Conservation (phyloP, 805 yeast species). For the Hyphopichia homilentoma region DNA sequence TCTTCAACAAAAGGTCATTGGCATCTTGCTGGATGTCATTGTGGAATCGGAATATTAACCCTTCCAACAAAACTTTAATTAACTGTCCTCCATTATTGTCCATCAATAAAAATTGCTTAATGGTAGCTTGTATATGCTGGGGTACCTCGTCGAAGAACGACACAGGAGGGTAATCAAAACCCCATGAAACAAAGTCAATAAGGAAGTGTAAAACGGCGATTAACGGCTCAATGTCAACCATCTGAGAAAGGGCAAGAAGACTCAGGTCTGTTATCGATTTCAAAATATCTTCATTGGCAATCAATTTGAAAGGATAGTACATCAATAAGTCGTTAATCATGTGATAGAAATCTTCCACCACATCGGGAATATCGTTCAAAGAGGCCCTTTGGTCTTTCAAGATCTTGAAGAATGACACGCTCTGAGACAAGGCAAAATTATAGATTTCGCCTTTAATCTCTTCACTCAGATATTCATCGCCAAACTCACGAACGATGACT, state of each 20-base stretch:
- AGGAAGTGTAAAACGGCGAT: constrained; percentile 68
- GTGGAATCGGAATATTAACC: constrained; percentile 70
- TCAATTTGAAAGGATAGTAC: constrained; percentile 61
- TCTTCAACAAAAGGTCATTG: constrained; percentile 65
- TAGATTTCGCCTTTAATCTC: constrained; percentile 60
- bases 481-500: constrained; percentile 68
- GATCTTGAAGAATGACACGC: constrained; percentile 50
- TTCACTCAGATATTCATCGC: constrained; percentile 47
- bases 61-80: constrained; percentile 51
- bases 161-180: constrained; percentile 74
- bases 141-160: constrained; percentile 56
- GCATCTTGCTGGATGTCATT: constrained; percentile 69
- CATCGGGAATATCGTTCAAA: constrained; percentile 48
- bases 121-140: constrained; percentile 44
- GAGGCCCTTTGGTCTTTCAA: constrained; percentile 26
- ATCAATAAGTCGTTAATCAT: constrained; percentile 74
- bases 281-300: constrained; percentile 43
- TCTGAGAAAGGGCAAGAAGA: constrained; percentile 43
- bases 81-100: constrained; percentile 56
- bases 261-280: constrained; percentile 57
- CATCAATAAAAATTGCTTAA: constrained; percentile 40
- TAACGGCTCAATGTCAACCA: constrained; percentile 71
- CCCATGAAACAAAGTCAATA: constrained; percentile 84
- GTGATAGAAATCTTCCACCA: constrained; percentile 82
- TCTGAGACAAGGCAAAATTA: constrained; percentile 69